phyloP scores from a whole-genome alignment of 2,329 filamentous ascomycete species.

The Fusarium chlamydosporum region DNA sequence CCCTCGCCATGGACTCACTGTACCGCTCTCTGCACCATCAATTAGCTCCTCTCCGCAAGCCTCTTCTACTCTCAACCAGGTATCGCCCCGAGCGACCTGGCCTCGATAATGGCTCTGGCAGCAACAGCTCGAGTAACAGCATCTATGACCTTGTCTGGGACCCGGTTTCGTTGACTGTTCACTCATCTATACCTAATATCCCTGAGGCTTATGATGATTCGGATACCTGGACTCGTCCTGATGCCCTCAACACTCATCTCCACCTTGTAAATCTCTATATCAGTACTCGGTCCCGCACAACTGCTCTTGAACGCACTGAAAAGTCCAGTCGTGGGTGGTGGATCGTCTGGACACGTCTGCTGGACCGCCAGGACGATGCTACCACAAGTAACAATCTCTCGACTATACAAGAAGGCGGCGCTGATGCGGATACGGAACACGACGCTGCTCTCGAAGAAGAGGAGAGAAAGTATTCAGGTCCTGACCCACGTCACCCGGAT shows the following conservation, averaged over 20 bases:
- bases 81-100: conserved; percentile 67
- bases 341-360: conserved; percentile 75
- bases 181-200: conserved; percentile 77
- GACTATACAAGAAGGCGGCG: conserved; percentile 49
- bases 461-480: conserved; percentile 31
- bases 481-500: conserved; percentile 24
- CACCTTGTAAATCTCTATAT: conserved; percentile 72
- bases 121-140: conserved; percentile 45
- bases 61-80: conserved; percentile 68
- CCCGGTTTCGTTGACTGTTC: conserved; percentile 67
- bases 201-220: conserved; percentile 60
- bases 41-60: conserved; percentile 70
- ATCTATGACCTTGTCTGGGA: conserved; percentile 77
- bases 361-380: conserved; percentile 55
- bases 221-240: conserved; percentile 69
- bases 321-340: conserved; percentile 79
- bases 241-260: conserved; percentile 75
- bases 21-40: conserved; percentile 74
- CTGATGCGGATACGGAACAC: conserved; percentile 24
- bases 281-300: conserved; percentile 58
- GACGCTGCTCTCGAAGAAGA: conserved; percentile 23
- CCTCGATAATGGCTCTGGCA: conserved; percentile 49
- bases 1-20: conserved; percentile 67
- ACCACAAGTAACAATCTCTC: conserved; percentile 40
- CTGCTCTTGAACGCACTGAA: conserved; percentile 71